Conservation (phyloP, 2,329 filamentous ascomycete genomes). For the Xylaria sp. region DNA sequence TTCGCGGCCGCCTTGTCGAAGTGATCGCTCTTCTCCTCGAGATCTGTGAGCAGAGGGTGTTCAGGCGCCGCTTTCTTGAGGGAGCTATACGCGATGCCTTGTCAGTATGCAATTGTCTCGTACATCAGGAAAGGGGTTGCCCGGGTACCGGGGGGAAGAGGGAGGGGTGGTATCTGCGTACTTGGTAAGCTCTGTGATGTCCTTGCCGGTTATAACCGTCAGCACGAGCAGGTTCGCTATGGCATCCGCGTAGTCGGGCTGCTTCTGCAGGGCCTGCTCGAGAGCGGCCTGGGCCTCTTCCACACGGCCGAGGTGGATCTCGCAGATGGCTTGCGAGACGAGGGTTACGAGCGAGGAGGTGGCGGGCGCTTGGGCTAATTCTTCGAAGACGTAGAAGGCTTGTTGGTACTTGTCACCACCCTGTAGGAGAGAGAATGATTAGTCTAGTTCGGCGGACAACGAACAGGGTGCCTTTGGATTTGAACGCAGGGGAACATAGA, state of each 20-base stretch:
- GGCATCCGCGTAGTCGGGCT: slow-evolving; percentile 72
- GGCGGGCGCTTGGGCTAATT: slow-evolving; percentile 85
- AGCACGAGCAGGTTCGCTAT: slow-evolving; percentile 86
- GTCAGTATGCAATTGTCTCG: slow-evolving; percentile 9
- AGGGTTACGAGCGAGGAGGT: slow-evolving; percentile 78
- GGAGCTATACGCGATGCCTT: slow-evolving; percentile 46
- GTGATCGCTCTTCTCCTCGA: slow-evolving; percentile 82
- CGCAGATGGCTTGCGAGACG: slow-evolving; percentile 86
- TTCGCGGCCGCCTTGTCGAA: slow-evolving; percentile 88
- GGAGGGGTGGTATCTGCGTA: slow-evolving; percentile 52
- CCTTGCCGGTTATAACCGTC: slow-evolving; percentile 77
- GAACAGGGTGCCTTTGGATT: not conserved
- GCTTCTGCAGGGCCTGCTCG: slow-evolving; percentile 77
- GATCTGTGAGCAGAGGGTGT: slow-evolving; percentile 74
- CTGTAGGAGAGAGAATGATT: slow-evolving; percentile 48
- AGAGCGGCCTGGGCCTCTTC: slow-evolving; percentile 90
- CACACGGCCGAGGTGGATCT: slow-evolving; percentile 85
- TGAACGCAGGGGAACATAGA: not conserved
- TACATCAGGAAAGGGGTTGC: not conserved
- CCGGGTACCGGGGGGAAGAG: not conserved
- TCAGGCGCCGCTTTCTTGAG: slow-evolving; percentile 65
- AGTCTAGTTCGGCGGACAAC: not conserved
- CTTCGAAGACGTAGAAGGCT: slow-evolving; percentile 96
- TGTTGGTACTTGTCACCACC: slow-evolving; percentile 96
- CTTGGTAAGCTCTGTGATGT: slow-evolving; percentile 65